Base-by-base conservation (phyloP, 768 basidiomycete genomes). In the Crepidotus variabilis region DNA sequence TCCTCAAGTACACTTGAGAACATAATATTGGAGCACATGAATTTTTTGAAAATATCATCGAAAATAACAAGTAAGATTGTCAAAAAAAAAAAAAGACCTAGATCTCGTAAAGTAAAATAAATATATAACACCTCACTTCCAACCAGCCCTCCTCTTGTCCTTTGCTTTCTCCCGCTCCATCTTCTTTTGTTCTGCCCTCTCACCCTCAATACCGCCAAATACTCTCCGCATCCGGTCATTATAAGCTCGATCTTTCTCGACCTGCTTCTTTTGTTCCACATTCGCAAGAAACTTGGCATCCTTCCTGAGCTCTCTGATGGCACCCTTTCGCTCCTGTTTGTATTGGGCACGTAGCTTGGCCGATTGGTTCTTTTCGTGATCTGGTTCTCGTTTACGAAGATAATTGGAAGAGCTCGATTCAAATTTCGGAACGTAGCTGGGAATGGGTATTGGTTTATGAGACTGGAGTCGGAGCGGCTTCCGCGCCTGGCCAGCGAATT, bases 261-360 rank as follows among this genome's bases (percentile, higher is more conserved):
- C 74, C 73, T 92, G 89, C 67, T 87, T 85, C 73, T 87, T 84
- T 66, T 92, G 87, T 64, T 93, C 86, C 67, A 95, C 94, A 24
- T 78, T 79, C 9, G 96, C 93, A 72, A 99, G 77, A 83, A 98
- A 99, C 61, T 83, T 81, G 59, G 93, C 87, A 68, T 99, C 97
- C 77, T 98, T 98, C 58, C 97, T 85, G 52, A 99, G 77, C 68
- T 99, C 97, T 47, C 96, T 79, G 59, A 99, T 94, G 4, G 97
- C 97, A 46, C 97, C 95, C 78, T 98, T 98, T 67, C 83, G 78
- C 77, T 98, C 97, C 74, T 98, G 88, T 75, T 95, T 95, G 77
- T 94, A 88, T 67, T 94, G 85, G 39, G 83, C 81, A 54, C 90
- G 87, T 65, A 99, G 72, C 71, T 98, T 98, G 56, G 87, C 73